Percentiles rank a stretch among this genome's conserved stretches.
Evolutionary conservation across 1,284 basidiomycete species (phyloP).

Genomic region (Puccinia polysora): DNA sequence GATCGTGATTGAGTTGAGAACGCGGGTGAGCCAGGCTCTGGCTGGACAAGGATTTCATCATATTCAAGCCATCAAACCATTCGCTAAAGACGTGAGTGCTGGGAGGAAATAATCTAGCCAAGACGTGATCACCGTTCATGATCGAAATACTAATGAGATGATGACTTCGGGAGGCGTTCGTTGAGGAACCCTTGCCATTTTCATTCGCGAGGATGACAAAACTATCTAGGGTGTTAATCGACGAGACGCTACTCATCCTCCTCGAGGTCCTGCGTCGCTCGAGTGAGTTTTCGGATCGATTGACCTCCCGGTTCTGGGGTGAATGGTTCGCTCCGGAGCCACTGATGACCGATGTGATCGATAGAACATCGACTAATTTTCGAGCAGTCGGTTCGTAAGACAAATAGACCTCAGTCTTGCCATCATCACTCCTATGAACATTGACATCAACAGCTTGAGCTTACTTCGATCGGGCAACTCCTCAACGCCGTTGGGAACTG

Average conservation of each 20-base stretch:
- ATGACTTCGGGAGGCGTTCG: slow-evolving; percentile 58
- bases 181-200: background rate
- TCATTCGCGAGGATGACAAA: background rate
- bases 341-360: slow-evolving; percentile 34
- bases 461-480: slow-evolving; percentile 72
- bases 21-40: background rate
- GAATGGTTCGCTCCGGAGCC: slow-evolving; percentile 5
- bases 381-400: too few relatives aligned
- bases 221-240: slow-evolving; percentile 2
- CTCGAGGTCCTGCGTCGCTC: background rate
- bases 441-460: too few relatives aligned
- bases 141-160: slow-evolving; percentile 72
- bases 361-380: slow-evolving; percentile 31
- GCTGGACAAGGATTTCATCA: slow-evolving; percentile 54
- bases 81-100: slow-evolving; percentile 82
- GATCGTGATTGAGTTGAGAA: too few relatives aligned
- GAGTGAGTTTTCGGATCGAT: background rate
- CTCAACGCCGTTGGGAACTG: slow-evolving; percentile 72
- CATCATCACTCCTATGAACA: too few relatives aligned
- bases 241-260: slow-evolving; percentile 3
- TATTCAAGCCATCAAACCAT: slow-evolving; percentile 92
- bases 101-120: slow-evolving; percentile 80
- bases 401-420: too few relatives aligned
- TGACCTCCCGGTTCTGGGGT: background rate
- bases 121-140: slow-evolving; percentile 60